Percentiles rank a stretch among this genome's conserved stretches.
These are phyloP conservation scores for Pseudocercospora fuligena DNA, from an alignment of 2,329 filamentous ascomycete species.

Conservation along the genomic window DNA sequence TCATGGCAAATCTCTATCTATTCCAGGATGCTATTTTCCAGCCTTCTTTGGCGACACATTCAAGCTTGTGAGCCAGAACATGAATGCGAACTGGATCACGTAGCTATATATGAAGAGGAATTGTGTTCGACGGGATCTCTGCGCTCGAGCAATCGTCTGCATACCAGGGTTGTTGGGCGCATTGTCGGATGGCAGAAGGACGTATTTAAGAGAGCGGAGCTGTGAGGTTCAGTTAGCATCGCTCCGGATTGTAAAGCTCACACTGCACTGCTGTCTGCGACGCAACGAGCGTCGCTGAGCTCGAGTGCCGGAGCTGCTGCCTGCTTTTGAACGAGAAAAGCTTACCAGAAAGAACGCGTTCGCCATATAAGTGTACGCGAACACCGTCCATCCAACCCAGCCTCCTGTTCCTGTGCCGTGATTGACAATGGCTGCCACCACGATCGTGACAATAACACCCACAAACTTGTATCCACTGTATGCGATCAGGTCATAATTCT, in stretches of 20 bases:
- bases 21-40: slow-evolving; percentile 1
- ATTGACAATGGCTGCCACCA: slow-evolving; percentile 76
- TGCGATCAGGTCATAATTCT: slow-evolving; percentile 89
- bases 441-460: slow-evolving; percentile 87
- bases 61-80: slow-evolving; percentile 75
- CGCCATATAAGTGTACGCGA: slow-evolving; percentile 88
- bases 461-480: slow-evolving; percentile 99
- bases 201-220: slow-evolving; percentile 95
- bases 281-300: background rate
- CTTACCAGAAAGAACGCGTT: slow-evolving; percentile 94
- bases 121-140: slow-evolving; percentile 85
- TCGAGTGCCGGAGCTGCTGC: background rate
- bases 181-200: slow-evolving; percentile 83
- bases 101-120: slow-evolving; percentile 96
- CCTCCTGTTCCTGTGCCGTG: slow-evolving; percentile 81
- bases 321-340: background rate
- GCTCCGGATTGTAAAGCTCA: background rate
- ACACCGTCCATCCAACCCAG: slow-evolving; percentile 87
- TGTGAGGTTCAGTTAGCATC: slow-evolving; percentile 45
- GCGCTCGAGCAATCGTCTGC: slow-evolving; percentile 77
- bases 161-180: slow-evolving; percentile 67
- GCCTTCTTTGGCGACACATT: slow-evolving; percentile 31
- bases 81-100: slow-evolving; percentile 89
- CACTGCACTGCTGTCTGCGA: background rate
- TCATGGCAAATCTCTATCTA: background rate